These are phyloP conservation scores for Xanthoconium stramineum DNA, from an alignment of 768 basidiomycete genomes.

Conservation along the genomic window DNA sequence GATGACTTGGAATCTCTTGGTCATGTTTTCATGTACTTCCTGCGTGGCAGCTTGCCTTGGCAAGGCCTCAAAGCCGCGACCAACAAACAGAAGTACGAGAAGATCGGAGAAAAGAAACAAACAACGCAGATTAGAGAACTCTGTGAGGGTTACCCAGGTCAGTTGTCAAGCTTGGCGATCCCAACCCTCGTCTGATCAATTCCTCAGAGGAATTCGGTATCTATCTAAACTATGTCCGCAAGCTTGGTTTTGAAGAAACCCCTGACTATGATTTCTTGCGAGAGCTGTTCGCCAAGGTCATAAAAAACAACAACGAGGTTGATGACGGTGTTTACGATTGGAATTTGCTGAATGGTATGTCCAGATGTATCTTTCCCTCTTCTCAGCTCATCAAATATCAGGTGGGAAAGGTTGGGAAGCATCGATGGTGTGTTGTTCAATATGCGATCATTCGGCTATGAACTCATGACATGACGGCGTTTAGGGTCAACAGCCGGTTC, in stretches of 20 bases:
- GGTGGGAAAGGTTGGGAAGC: slow-evolving; percentile 95
- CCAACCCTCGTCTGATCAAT: slow-evolving; percentile 5
- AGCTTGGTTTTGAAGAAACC: slow-evolving; percentile 97
- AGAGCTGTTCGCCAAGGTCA: slow-evolving; percentile 89
- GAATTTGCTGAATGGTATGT: slow-evolving; percentile 83
- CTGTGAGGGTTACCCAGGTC: slow-evolving; percentile 92
- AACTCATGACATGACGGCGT: slow-evolving; percentile 8
- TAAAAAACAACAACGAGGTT: slow-evolving; percentile 85
- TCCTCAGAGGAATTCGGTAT: slow-evolving; percentile 92
- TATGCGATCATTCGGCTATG: background rate
- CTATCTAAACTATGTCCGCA: slow-evolving; percentile 98
- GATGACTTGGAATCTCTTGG: slow-evolving; percentile 99
- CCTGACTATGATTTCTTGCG: slow-evolving; percentile 98
- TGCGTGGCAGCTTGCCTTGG: slow-evolving; percentile 96
- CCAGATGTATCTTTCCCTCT: background rate
- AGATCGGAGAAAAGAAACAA: slow-evolving; percentile 99
- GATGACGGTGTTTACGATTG: slow-evolving; percentile 97
- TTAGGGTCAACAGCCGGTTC: slow-evolving; percentile 62
- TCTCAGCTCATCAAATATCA: slow-evolving; percentile 28
- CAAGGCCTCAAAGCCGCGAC: slow-evolving; percentile 99
- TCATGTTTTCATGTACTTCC: slow-evolving; percentile 99
- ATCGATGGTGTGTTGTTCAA: slow-evolving; percentile 54
- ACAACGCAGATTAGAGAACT: slow-evolving; percentile 96
- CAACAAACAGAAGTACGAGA: slow-evolving; percentile 99
- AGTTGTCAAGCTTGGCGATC: slow-evolving; percentile 20